Base-by-base conservation (phyloP, 768 basidiomycete genomes). In the Lepiota subincarnata region DNA sequence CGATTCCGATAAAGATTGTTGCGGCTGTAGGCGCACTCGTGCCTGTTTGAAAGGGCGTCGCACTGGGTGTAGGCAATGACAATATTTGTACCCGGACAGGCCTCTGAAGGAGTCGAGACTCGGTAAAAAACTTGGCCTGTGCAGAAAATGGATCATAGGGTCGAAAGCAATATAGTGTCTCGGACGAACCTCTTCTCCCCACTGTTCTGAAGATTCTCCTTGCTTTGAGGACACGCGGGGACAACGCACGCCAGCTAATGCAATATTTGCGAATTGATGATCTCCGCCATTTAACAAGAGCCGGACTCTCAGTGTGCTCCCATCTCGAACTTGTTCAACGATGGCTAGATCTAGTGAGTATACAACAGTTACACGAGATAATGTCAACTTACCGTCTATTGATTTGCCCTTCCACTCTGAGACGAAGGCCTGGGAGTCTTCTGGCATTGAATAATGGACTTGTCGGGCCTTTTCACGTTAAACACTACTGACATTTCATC, bases 251-350 rank as follows among this genome's bases (percentile, higher is more conserved):
- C 92, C 92, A 24, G 92, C 90, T 55, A 92, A 77, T 6, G 87
- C 78, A 58, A 98, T 79, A 65, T 92, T 97, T 66, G 87, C 77
- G 53, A 95, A 77, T 71, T 97, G 97, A 65, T 99, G 97, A 53
- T 89, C 84, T 10, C 86, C 88, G 40, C 90, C 84, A 14, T 93
- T 88, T 74, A 98, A 82, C 51, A 97, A 73, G 43, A 98, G 79
- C 46, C 97, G 86, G 44, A 89, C 83, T 18, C 96, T 87, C 26
- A 98, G 71, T 24, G 92, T 95, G 18, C 90, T 87, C 45, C 94
- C 96, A 65, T 98, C 95, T 46, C 89, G 82, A 48, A 98, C 93
- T 65, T 89, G 86, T 70, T 99, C 96, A 55, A 98, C 91, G 56
- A 98, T 81, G 44, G 89, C 94, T 95, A 55, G 2, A 34, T 22